A percentile compares a stretch with the other conserved stretches of the same genome.
Evolutionary conservation across 108 stramenopile species (phyloP).

Genomic region (Fragilaria crotonensis): DNA sequence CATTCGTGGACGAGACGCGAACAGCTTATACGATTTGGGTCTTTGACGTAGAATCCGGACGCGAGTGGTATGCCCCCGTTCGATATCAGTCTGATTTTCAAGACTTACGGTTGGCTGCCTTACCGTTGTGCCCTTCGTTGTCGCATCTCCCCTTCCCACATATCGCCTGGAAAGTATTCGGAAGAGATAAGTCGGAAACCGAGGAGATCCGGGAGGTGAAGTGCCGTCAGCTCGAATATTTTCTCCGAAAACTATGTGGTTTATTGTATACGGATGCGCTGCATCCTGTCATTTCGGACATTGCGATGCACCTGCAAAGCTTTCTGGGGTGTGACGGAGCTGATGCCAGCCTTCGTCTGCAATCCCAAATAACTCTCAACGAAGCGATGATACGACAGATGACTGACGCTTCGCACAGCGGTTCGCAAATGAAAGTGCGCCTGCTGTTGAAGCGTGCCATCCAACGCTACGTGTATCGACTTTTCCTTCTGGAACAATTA

Average conservation of each 20-base stretch:
- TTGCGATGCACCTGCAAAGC: slow-evolving; percentile 75
- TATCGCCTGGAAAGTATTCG: slow-evolving; percentile 18
- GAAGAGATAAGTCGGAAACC: slow-evolving; percentile 28
- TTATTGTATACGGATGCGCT: slow-evolving; percentile 51
- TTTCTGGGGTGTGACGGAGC: slow-evolving; percentile 63
- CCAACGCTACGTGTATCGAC: slow-evolving; percentile 62
- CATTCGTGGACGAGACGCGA: slow-evolving; percentile 51
- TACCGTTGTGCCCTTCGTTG: slow-evolving; percentile 24
- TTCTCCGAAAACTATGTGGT: slow-evolving; percentile 49
- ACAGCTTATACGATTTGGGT: slow-evolving; percentile 81
- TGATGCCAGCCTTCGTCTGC: slow-evolving; percentile 4
- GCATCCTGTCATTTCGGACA: slow-evolving; percentile 52
- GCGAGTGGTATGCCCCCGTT: slow-evolving; percentile 83
- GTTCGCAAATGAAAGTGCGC: slow-evolving; percentile 28
- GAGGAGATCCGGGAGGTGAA: slow-evolving; percentile 31
- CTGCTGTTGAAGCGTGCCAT: slow-evolving; percentile 58
- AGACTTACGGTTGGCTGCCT: slow-evolving; percentile 49
- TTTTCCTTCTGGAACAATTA: slow-evolving; percentile 66
- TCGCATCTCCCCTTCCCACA: slow-evolving; percentile 57
- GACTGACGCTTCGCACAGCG: slow-evolving; percentile 18
- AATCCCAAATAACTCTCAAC: slow-evolving; percentile 33
- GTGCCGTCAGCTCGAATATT: slow-evolving; percentile 53
- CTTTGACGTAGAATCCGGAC: slow-evolving; percentile 66
- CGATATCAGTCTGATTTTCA: slow-evolving; percentile 71
- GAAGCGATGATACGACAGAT: slow-evolving; percentile 25